Conservation (phyloP, 805 yeast genomes). For the Candida incommunis region DNA sequence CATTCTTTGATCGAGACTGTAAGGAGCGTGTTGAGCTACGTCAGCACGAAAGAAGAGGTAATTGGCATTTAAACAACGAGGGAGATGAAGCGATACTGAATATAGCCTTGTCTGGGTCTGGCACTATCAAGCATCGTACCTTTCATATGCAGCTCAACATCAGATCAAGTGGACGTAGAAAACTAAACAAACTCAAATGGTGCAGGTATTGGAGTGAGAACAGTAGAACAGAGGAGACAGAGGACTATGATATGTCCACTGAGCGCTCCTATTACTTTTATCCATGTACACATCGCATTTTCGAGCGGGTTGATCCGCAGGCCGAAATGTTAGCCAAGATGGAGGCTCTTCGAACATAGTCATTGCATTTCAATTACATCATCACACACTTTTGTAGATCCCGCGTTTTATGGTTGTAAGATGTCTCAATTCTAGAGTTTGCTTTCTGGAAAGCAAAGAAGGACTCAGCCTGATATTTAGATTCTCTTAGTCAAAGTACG, state of each 20-base stretch:
- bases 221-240: constrained; percentile 16
- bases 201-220: constrained; percentile 40
- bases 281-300: not conserved
- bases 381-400: too few species aligned
- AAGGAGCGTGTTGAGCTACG: constrained; percentile 14
- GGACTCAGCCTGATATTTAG: too few species aligned
- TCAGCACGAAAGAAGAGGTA: constrained; percentile 23
- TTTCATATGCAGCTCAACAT: constrained; percentile 53
- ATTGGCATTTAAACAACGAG: constrained; percentile 29
- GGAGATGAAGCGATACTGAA: constrained; percentile 33
- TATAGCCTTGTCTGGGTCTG: constrained; percentile 32
- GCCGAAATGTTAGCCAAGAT: too few species aligned
- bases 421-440: too few species aligned
- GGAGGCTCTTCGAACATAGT: too few species aligned
- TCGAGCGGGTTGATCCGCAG: not conserved
- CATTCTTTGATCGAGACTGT: constrained; percentile 29
- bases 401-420: too few species aligned
- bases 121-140: constrained; percentile 43
- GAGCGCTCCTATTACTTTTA: not conserved
- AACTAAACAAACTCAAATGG: constrained; percentile 63
- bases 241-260: constrained; percentile 14
- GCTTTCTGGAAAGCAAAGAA: too few species aligned
- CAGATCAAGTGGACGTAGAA: constrained; percentile 39
- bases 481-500: too few species aligned
- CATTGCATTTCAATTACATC: too few species aligned